A percentile compares a stretch with the other conserved stretches of the same genome.
Conservation (phyloP, 805 yeast genomes). For the Priceomyces melissophilus region DNA sequence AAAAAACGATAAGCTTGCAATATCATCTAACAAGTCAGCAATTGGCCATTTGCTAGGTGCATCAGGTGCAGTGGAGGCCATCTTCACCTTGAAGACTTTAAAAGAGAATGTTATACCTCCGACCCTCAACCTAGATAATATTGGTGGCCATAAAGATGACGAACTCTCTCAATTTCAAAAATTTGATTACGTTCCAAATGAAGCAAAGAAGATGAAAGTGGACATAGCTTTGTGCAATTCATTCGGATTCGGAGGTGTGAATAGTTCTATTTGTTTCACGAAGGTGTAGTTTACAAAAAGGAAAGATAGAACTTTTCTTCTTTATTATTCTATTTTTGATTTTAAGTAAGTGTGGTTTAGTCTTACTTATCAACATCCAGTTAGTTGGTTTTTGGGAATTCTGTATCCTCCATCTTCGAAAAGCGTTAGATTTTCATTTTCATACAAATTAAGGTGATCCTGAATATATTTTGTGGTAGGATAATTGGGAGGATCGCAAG, state of each 20-base stretch:
- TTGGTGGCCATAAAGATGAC: slow-evolving; percentile 50
- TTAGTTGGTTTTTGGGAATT: slow-evolving; percentile 37
- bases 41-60: slow-evolving; percentile 95
- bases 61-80: slow-evolving; percentile 91
- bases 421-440: slow-evolving; percentile 61
- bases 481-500: slow-evolving; percentile 83
- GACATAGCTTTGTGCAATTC: slow-evolving; percentile 76
- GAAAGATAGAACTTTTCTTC: too few relatives aligned
- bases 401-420: slow-evolving; percentile 75
- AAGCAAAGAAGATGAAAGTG: slow-evolving; percentile 38
- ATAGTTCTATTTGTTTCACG: slow-evolving; percentile 63
- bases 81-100: slow-evolving; percentile 71
- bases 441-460: slow-evolving; percentile 65
- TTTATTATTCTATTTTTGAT: too few relatives aligned
- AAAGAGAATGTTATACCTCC: slow-evolving; percentile 64
- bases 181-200: slow-evolving; percentile 56
- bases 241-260: slow-evolving; percentile 98
- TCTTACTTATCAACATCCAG: slow-evolving; percentile 13
- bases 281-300: slow-evolving; percentile 9
- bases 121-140: slow-evolving; percentile 63
- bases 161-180: slow-evolving; percentile 39
- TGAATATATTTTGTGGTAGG: slow-evolving; percentile 86
- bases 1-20: slow-evolving; percentile 36
- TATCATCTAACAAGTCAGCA: slow-evolving; percentile 87
- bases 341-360: too few relatives aligned